Conservation (phyloP, 805 yeast genomes). For the Barnettozyma vustinii region DNA sequence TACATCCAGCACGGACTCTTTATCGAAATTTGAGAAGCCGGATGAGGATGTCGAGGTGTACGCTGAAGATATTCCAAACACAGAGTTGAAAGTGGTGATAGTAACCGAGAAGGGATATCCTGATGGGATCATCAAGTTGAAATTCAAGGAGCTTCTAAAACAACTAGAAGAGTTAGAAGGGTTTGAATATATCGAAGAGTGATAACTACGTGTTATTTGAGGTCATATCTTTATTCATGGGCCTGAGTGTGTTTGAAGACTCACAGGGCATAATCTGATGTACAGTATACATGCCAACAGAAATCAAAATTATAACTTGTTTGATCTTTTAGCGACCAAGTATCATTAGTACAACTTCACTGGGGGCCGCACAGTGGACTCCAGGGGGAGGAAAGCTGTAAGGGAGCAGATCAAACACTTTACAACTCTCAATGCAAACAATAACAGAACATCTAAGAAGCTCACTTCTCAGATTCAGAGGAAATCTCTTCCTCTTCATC, state of each 20-base stretch:
- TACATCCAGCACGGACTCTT: neutral
- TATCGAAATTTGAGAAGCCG: slow-evolving; percentile 7
- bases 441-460: neutral
- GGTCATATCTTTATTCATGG: neutral
- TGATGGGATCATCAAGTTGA: slow-evolving; percentile 18
- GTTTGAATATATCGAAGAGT: slow-evolving; percentile 16
- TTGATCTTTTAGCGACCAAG: neutral
- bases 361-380: neutral
- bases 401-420: neutral
- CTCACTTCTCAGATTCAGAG: slow-evolving; percentile 26
- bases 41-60: slow-evolving; percentile 10
- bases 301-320: neutral
- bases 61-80: slow-evolving; percentile 11
- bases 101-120: slow-evolving; percentile 23
- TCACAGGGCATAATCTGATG: neutral
- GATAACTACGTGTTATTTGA: neutral
- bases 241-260: neutral
- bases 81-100: slow-evolving; percentile 17
- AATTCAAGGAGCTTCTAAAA: slow-evolving; percentile 11
- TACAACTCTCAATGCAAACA: neutral
- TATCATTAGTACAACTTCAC: neutral
- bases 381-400: neutral
- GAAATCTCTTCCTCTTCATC: slow-evolving; percentile 36
- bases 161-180: slow-evolving; percentile 16
- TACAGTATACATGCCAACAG: neutral